Conservation (phyloP, 2,329 filamentous ascomycete species). For the Cordyceps militaris region DNA sequence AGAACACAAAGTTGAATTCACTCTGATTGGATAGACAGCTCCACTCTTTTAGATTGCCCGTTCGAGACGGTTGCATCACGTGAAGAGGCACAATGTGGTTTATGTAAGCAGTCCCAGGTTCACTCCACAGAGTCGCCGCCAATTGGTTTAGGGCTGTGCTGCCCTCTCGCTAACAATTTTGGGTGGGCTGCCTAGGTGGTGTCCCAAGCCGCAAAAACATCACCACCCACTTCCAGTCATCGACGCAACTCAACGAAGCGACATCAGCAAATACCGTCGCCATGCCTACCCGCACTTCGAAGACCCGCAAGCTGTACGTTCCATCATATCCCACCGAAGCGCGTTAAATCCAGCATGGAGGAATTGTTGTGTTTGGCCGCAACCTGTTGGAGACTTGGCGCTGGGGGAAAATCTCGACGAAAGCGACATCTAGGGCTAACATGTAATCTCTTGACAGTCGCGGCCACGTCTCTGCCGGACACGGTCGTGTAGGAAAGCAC, state of each 20-base stretch:
- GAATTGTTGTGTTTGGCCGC: slow-evolving; percentile 4
- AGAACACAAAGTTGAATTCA: background rate
- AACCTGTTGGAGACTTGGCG: slow-evolving; percentile 11
- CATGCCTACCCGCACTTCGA: slow-evolving; percentile 69
- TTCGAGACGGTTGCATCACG: slow-evolving; percentile 21
- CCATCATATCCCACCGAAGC: slow-evolving; percentile 10
- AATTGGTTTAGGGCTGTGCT: slow-evolving; percentile 32
- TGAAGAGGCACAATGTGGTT: slow-evolving; percentile 17
- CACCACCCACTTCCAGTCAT: slow-evolving; percentile 27
- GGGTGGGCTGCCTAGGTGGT: slow-evolving; percentile 21
- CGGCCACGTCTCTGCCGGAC: slow-evolving; percentile 96
- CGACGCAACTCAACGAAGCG: slow-evolving; percentile 33
- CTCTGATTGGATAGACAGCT: background rate
- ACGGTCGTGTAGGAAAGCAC: slow-evolving; percentile 99
- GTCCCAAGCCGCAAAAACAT: slow-evolving; percentile 31
- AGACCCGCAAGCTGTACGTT: slow-evolving; percentile 71
- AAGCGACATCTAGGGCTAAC: slow-evolving; percentile 18
- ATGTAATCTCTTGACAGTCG: slow-evolving; percentile 52
- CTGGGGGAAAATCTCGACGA: background rate
- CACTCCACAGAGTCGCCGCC: slow-evolving; percentile 7
- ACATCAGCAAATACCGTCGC: slow-evolving; percentile 41
- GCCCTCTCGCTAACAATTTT: slow-evolving; percentile 35
- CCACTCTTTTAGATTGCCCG: background rate
- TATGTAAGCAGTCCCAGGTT: background rate
- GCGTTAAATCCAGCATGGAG: slow-evolving; percentile 3